Evolutionary conservation across 1,284 basidiomycete genomes (phyloP).

Genomic region (Cystobasidium sp.): DNA sequence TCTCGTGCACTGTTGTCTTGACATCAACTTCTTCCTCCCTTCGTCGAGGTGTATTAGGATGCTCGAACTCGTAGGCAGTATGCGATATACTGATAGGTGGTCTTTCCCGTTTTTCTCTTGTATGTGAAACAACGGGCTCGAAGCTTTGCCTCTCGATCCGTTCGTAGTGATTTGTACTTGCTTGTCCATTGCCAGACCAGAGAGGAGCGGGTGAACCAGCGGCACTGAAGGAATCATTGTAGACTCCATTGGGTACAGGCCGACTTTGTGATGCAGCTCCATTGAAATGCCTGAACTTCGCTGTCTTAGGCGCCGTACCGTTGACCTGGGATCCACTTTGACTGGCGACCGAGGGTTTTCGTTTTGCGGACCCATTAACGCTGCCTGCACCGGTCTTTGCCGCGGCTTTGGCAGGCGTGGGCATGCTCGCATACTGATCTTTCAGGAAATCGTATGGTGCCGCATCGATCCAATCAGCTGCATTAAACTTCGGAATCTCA

Average conservation of each 20-base stretch:
- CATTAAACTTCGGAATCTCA: conserved; percentile 43
- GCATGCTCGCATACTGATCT: background rate
- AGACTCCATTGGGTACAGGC: background rate
- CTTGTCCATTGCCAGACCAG: background rate
- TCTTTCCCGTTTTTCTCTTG: conserved; percentile 16
- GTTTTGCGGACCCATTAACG: background rate
- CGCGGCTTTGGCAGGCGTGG: background rate
- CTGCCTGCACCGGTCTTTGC: conserved; percentile 1
- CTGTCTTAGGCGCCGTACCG: background rate
- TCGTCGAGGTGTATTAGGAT: conserved; percentile 18
- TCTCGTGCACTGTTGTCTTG: conserved; percentile 44
- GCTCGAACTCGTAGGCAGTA: conserved; percentile 31
- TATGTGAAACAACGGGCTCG: conserved; percentile 1
- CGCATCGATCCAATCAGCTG: conserved; percentile 16
- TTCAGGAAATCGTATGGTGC: conserved; percentile 10
- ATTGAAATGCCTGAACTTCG: conserved; percentile 24
- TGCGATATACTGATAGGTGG: conserved; percentile 3
- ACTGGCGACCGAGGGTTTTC: conserved; percentile 16
- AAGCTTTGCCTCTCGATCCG: conserved; percentile 10
- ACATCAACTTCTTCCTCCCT: conserved; percentile 44
- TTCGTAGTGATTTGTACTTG: background rate
- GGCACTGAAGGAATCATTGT: background rate
- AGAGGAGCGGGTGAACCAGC: conserved; percentile 1
- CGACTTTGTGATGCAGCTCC: background rate
- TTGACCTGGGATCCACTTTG: conserved; percentile 7